Conservation (phyloP, 2,329 filamentous ascomycete genomes). For the Phialophora expanda region DNA sequence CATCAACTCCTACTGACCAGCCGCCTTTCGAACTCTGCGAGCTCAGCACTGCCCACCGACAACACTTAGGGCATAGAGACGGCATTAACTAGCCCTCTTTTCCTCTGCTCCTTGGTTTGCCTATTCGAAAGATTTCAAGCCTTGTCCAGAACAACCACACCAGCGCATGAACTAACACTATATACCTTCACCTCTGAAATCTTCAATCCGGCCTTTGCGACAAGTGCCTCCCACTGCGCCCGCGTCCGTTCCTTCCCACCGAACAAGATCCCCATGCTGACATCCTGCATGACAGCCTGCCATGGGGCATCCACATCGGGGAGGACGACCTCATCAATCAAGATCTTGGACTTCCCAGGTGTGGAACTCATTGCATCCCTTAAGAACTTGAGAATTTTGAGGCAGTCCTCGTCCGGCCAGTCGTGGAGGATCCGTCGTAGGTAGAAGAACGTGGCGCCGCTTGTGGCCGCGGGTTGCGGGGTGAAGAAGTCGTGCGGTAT, state of each 20-base stretch:
- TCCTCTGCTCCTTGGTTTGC: too few relatives aligned
- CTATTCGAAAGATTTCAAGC: not conserved
- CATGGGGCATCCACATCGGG: conserved; percentile 45
- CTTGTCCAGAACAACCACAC: conserved; percentile 24
- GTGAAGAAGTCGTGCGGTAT: conserved; percentile 44
- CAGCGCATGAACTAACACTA: conserved; percentile 11
- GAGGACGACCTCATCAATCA: conserved; percentile 54
- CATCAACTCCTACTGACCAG: too few relatives aligned
- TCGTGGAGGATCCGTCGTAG: conserved; percentile 43
- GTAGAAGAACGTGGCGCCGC: conserved; percentile 42
- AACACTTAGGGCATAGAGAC: not conserved
- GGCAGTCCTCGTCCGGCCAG: conserved; percentile 41
- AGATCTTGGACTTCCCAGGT: conserved; percentile 44
- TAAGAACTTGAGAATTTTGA: conserved; percentile 45
- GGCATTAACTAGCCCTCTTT: not conserved
- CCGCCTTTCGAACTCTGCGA: too few relatives aligned
- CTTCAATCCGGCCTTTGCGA: conserved; percentile 31
- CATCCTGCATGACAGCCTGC: conserved; percentile 45
- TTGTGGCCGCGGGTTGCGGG: not conserved
- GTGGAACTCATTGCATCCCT: conserved; percentile 44
- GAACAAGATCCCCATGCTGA: conserved; percentile 48
- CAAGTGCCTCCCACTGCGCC: conserved; percentile 44
- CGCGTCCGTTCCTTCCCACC: conserved; percentile 46
- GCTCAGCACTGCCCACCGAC: too few relatives aligned
- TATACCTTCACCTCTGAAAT: conserved; percentile 22